Base-by-base conservation (phyloP, 2,329 filamentous ascomycete species). In the Pseudocercospora macadamiae region DNA sequence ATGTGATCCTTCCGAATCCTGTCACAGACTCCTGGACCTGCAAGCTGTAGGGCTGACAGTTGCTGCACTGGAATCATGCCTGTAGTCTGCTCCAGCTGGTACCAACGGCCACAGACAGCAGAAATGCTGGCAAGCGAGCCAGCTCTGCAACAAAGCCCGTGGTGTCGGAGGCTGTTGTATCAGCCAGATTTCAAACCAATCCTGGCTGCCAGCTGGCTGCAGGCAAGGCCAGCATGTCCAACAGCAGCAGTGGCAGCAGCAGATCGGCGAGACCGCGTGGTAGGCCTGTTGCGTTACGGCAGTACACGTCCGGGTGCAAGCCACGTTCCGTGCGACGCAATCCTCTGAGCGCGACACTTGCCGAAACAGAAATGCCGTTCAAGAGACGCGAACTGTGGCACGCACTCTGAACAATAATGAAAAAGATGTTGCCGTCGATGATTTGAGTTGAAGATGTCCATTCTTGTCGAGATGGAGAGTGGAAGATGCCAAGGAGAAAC, bases 1-100 rank as follows among this genome's bases (percentile, higher is more conserved):
- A 28, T 12, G 25, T 49, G 45, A 49, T 49, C 45, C 45, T 49
- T n/a, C 45, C 12, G 26, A 28, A 49, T 49, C 45, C 45, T 49
- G 45, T 16, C 45, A 49, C 45, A 32, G 26, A 49, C 12, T 49
- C 26, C 19, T 49, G 45, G 14, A 32, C n/a, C 23, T 30, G 23
- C 25, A 49, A 28, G 45, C 25, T 26, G 45, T 49, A 49, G 28
- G 28, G 28, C 28, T 32, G 28, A 32, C 28, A 6, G 28, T 32
- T 12, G 12, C 12, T 6, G 6, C 28, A 32, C 12, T 6, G 28
- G 12, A 32, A 32, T 32, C 28, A 32, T 32, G 30, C 30, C 7
- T 7, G 14, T 14, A 14, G 14, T 7, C 30, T 34, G 30, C 14
- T 7, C 30, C 30, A 34, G 7, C 30, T 34, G 30, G 30, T 14